Evolutionary conservation across 306 rosid species (phyloP), one percentile per base, ranked within the genome.

Genomic region (Vigna nakashimae): DNA sequence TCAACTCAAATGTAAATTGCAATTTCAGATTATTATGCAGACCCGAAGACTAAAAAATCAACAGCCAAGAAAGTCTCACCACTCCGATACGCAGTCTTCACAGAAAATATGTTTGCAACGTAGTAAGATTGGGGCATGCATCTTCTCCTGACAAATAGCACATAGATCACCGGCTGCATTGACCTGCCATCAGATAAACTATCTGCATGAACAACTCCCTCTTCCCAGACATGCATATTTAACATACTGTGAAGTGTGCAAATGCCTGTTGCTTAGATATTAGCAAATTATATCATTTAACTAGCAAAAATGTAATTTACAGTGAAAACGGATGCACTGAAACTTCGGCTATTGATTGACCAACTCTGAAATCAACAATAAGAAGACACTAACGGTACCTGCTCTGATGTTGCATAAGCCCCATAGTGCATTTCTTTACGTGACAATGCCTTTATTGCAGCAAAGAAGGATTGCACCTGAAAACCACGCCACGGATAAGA

Each of bases 71-170:
- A 59, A 67, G 53, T 30, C 93, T 85, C 60, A 92, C 99, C 99
- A 96, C 75, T 96, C 99, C 65, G 98, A 96, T 69, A 92, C 99
- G 65, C 99, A 96, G 76, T 96, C 99, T 88, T 96, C 97, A 32
- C 99, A 95, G 83, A 95, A 95, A 71, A 95, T 88, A 91, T 95
- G 99, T 82, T 95, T 95, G 84, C 99, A 96, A 32, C 94, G 90
- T 66, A 96, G 98, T 55, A 90, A 84, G 79, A 96, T 84, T 51
- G 99, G 99, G 59, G 94, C 87, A 78, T 91, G 98, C 98, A 96
- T 96, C 91, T 96, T 92, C 88, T 96, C 99, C 87, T 96, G 99
- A 86, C 99, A 96, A 87, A 95, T 95, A 42, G 99, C 97, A 81
- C 99, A 95, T 46, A 96, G 87, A 88, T 96, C 99, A 17, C 99